Percentiles rank a stretch among this genome's conserved stretches.
Evolutionary conservation across 2,329 filamentous ascomycete genomes (phyloP).

Genomic region (Trichoderma sp.): DNA sequence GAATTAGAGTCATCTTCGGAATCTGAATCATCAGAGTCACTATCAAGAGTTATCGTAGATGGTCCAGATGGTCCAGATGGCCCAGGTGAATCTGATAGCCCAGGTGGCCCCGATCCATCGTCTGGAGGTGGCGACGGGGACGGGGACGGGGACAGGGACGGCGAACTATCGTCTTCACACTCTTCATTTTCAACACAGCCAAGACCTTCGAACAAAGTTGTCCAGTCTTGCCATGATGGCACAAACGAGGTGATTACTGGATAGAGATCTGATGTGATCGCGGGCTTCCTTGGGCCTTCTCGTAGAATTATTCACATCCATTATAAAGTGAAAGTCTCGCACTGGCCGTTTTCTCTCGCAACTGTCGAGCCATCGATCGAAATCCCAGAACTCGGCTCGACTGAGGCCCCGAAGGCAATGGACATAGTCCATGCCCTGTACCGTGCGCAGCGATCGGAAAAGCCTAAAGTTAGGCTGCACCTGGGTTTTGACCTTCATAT

Average conservation of each 20-base stretch:
- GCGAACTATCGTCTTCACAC: neutral
- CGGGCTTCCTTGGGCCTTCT: slow-evolving; percentile 27
- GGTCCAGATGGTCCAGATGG: neutral
- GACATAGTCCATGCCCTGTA: slow-evolving; percentile 51
- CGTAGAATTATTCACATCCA: slow-evolving; percentile 33
- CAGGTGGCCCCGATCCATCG: neutral
- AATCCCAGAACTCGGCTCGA: slow-evolving; percentile 46
- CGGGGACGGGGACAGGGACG: neutral
- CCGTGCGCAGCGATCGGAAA: slow-evolving; percentile 40
- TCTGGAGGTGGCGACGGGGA: neutral
- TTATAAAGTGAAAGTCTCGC: slow-evolving; percentile 36
- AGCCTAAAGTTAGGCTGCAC: slow-evolving; percentile 45
- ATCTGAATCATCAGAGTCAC: neutral
- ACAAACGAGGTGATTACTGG: slow-evolving; percentile 27
- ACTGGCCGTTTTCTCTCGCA: slow-evolving; percentile 25
- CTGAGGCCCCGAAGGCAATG: slow-evolving; percentile 47
- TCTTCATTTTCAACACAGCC: neutral
- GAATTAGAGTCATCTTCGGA: neutral
- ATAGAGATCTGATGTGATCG: slow-evolving; percentile 24
- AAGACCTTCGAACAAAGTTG: neutral
- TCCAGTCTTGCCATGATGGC: slow-evolving; percentile 25
- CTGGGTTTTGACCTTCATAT: slow-evolving; percentile 35
- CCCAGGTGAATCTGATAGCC: too few relatives aligned
- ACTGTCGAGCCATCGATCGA: slow-evolving; percentile 33
- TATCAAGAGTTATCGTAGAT: neutral